These are phyloP conservation scores for Trichothecium sympodiale DNA, from an alignment of 2,329 filamentous ascomycete species.

Conservation along the genomic window DNA sequence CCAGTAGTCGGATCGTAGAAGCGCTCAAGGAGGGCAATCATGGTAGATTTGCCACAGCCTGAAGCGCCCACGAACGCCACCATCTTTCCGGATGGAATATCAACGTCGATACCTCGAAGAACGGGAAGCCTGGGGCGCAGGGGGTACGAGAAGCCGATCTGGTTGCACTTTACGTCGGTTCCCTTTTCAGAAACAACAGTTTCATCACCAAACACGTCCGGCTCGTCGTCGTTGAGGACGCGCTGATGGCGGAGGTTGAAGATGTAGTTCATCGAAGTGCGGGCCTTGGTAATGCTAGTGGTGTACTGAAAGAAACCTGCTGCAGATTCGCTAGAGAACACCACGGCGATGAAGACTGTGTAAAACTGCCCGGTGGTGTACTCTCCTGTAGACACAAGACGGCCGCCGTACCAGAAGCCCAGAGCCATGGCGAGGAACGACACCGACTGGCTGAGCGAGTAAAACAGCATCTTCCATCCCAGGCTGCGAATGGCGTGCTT, in stretches of 20 bases:
- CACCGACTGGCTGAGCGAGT: slow-evolving; percentile 27
- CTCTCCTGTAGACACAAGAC: slow-evolving; percentile 30
- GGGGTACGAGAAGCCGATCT: slow-evolving; percentile 49
- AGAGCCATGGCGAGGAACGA: slow-evolving; percentile 26
- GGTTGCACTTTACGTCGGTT: slow-evolving; percentile 32
- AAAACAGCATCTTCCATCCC: slow-evolving; percentile 28
- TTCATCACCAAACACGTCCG: background rate
- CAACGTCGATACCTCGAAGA: slow-evolving; percentile 26
- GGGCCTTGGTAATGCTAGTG: slow-evolving; percentile 40
- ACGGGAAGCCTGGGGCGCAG: slow-evolving; percentile 21
- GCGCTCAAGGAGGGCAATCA: slow-evolving; percentile 38
- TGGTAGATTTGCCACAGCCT: slow-evolving; percentile 50
- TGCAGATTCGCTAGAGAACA: slow-evolving; percentile 32
- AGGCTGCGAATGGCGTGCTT: slow-evolving; percentile 16
- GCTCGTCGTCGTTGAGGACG: slow-evolving; percentile 16
- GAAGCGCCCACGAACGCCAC: slow-evolving; percentile 46
- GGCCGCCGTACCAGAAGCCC: slow-evolving; percentile 30
- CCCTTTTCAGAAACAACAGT: slow-evolving; percentile 10
- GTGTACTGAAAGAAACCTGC: slow-evolving; percentile 33
- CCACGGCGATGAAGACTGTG: slow-evolving; percentile 36
- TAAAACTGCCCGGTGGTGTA: slow-evolving; percentile 36
- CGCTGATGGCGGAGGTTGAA: slow-evolving; percentile 24
- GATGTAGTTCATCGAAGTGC: slow-evolving; percentile 36
- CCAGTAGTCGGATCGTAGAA: slow-evolving; percentile 27
- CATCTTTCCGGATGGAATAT: slow-evolving; percentile 33